phyloP scores from a whole-genome alignment of 225 moss, liverwort and hornwort genomes.

The Sphagnum contortum region DNA sequence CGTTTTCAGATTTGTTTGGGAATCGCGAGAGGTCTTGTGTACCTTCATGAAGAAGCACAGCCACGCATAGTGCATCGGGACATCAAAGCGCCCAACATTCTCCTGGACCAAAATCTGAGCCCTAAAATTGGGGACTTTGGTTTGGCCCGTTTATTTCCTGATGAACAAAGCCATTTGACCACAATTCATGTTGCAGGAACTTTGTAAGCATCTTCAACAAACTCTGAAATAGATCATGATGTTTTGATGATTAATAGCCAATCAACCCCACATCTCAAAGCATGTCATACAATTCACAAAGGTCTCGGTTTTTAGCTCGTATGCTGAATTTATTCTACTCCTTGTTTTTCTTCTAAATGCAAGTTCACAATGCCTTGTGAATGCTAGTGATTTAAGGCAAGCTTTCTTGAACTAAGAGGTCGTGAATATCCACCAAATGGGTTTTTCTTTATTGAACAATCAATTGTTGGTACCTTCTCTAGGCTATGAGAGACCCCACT shows the following conservation, averaged over 20 bases:
- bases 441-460: no score
- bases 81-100: constrained; percentile 19
- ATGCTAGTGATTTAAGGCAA: no score
- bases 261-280: neutral
- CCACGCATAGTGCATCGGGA: constrained; percentile 25
- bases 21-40: constrained; percentile 17
- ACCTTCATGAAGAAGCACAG: constrained; percentile 21
- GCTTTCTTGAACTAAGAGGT: no score
- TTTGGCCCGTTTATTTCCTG: constrained; percentile 1
- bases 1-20: constrained; percentile 15
- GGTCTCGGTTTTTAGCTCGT: no score
- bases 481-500: no score
- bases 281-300: no score
- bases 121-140: constrained; percentile 26
- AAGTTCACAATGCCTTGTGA: no score
- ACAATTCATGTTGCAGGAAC: constrained; percentile 13
- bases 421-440: no score
- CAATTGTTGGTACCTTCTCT: no score
- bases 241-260: neutral
- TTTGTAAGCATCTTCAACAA: constrained; percentile 4
- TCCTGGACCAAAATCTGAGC: constrained; percentile 14
- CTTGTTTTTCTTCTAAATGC: no score
- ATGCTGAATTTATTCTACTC: no score
- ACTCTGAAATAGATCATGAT: neutral
- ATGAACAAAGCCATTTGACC: constrained; percentile 1